These are phyloP conservation scores for Bipolaris victoriae DNA, from an alignment of 2,329 filamentous ascomycete species.

Conservation along the genomic window DNA sequence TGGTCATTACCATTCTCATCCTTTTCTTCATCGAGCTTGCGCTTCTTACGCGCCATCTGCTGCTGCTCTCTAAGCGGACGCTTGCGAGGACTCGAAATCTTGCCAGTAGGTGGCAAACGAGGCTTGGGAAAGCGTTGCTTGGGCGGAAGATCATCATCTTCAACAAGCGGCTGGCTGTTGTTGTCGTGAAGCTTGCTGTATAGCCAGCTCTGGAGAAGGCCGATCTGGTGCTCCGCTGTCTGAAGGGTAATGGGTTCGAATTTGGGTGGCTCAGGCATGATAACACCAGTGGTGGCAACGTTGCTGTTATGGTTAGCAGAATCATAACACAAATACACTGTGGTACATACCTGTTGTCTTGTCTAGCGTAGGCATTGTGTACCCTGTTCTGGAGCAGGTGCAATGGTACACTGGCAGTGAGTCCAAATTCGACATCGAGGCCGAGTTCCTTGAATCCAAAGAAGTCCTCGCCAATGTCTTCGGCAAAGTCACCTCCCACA, in stretches of 20 bases:
- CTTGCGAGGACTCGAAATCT: slow-evolving; percentile 86
- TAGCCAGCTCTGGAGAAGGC: slow-evolving; percentile 90
- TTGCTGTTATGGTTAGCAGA: slow-evolving; percentile 55
- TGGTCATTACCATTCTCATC: slow-evolving; percentile 44
- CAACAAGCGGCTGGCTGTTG: slow-evolving; percentile 79
- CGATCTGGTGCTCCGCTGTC: slow-evolving; percentile 79
- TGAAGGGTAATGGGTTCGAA: slow-evolving; percentile 81
- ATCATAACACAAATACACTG: slow-evolving; percentile 3
- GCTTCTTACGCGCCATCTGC: slow-evolving; percentile 84
- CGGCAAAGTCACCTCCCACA: slow-evolving; percentile 93
- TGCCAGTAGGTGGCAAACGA: slow-evolving; percentile 73
- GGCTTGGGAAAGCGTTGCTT: slow-evolving; percentile 79
- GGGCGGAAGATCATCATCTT: slow-evolving; percentile 91
- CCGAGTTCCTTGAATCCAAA: slow-evolving; percentile 97
- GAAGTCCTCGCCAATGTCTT: slow-evolving; percentile 97
- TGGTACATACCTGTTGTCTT: slow-evolving; percentile 63
- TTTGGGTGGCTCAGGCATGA: slow-evolving; percentile 71
- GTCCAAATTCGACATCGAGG: slow-evolving; percentile 87
- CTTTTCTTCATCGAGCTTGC: slow-evolving; percentile 65
- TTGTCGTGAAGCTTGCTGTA: slow-evolving; percentile 85
- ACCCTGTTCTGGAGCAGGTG: slow-evolving; percentile 93
- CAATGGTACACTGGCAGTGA: slow-evolving; percentile 87
- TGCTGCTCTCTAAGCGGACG: slow-evolving; percentile 81
- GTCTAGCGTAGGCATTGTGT: slow-evolving; percentile 80
- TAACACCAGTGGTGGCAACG: slow-evolving; percentile 62